A percentile compares a stretch with the other conserved stretches of the same genome.
Evolutionary conservation across 2,329 filamentous ascomycete genomes (phyloP).

Genomic region (Paecilomyces dactylethromorphus): DNA sequence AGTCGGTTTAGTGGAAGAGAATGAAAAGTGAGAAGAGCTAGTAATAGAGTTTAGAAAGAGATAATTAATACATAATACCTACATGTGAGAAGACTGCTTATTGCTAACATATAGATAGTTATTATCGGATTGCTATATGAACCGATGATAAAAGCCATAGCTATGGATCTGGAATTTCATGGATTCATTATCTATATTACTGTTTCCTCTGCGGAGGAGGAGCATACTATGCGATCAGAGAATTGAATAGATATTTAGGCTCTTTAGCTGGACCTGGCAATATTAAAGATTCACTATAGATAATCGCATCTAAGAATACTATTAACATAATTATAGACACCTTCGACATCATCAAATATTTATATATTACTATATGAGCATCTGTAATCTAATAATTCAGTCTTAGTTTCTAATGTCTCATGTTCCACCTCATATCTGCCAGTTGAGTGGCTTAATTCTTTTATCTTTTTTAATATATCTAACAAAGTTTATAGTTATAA

Average conservation of each 20-base stretch:
- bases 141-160: constrained; percentile 74
- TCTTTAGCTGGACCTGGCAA: constrained; percentile 71
- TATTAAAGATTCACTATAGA: constrained; percentile 16
- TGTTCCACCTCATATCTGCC: constrained; percentile 67
- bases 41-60: constrained; percentile 78
- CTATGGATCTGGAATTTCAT: constrained; percentile 78
- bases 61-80: constrained; percentile 52
- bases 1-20: constrained; percentile 55
- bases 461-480: constrained; percentile 74
- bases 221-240: constrained; percentile 68
- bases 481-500: constrained; percentile 75
- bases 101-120: constrained; percentile 45
- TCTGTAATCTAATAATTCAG: constrained; percentile 66
- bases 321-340: constrained; percentile 40
- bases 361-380: constrained; percentile 60
- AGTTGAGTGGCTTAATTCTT: constrained; percentile 72
- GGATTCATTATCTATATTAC: constrained; percentile 93
- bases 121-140: constrained; percentile 82
- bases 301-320: neutral
- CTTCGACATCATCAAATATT: constrained; percentile 52
- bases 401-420: constrained; percentile 71
- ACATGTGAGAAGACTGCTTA: constrained; percentile 6
- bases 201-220: constrained; percentile 77
- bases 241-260: constrained; percentile 76
- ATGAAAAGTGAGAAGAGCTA: constrained; percentile 69